Base-by-base conservation (phyloP, 805 yeast genomes). In the Pichia heedii region DNA sequence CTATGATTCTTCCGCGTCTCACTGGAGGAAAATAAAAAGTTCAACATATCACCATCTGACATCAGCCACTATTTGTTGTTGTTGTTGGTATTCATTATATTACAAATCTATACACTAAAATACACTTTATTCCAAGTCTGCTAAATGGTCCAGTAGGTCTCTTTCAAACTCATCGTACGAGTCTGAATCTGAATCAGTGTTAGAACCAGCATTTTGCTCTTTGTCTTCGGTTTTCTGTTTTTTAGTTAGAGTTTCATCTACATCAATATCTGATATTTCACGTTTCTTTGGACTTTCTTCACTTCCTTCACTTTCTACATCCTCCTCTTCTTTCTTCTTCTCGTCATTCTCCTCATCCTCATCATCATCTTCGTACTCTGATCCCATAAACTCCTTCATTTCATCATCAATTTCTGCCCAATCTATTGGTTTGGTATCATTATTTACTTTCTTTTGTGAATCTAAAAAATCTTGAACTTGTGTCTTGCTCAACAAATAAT, bases 331-430 rank as follows among this genome's bases (percentile, higher is more conserved):
- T 12, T 47, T 54, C 5, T 50, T 55, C 7, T 55, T 59, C 1
- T 52, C 57, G 3, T 55, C 60, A 18, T 56, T n/a, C n/a, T 47
- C 54, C 5, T 50, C 56, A 8, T 55, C 60, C 1, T 52, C 57
- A 3, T 55, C 60, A 18, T 56, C 61, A 13, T 56, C 79, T 24
- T 73, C 67, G 47, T 72, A 71, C 37, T 72, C 78, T 33, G 65
- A 57, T 1, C 65, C 67, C 50, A 63, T 59, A 52, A 76, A 76
- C 43, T 74, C 79, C 50, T 65, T 74, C 48, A 73, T 75, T 50
- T 73, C 80, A 39, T 74, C 77, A 43, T 74, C 77, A 11, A 78
- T 76, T 29, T 76, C 81, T 21, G 62, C 65, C 57, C 76, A 68
- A 50, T 74, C 77, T 53, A 70, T 66, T 71, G 47, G 67, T 64